These are phyloP conservation scores for Dimocarpus longan DNA, from an alignment of 345 rosid genomes.

Conservation along the genomic window DNA sequence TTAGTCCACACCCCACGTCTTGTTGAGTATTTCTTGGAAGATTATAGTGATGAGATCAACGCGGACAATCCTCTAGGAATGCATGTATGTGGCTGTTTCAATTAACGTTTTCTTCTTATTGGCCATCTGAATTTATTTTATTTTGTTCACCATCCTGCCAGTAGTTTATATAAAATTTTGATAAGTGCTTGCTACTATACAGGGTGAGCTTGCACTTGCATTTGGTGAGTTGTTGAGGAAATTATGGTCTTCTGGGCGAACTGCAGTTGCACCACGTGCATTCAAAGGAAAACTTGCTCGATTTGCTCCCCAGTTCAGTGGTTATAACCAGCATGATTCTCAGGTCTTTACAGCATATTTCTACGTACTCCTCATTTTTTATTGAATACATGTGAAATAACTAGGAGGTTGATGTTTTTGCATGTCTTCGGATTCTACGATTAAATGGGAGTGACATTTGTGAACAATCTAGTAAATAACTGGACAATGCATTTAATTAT, in stretches of 20 bases:
- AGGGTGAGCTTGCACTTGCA: constrained; percentile 95
- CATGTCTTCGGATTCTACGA: background rate
- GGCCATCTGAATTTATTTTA: constrained; percentile 6
- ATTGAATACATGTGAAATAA: background rate
- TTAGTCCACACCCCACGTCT: constrained; percentile 83
- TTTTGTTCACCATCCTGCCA: background rate
- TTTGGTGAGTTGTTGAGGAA: constrained; percentile 87
- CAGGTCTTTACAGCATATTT: constrained; percentile 54
- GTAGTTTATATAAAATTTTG: constrained; percentile 26
- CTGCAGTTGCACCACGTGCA: constrained; percentile 65
- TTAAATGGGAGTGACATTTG: background rate
- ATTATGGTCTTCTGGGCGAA: constrained; percentile 76
- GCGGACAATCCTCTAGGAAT: constrained; percentile 82
- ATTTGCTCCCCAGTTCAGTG: constrained; percentile 97
- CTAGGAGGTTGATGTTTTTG: background rate
- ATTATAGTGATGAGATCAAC: constrained; percentile 80
- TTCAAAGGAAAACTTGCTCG: constrained; percentile 83
- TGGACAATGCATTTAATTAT: background rate
- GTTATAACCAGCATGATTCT: constrained; percentile 97
- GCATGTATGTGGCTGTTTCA: constrained; percentile 59
- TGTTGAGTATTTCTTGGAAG: constrained; percentile 82
- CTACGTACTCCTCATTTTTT: background rate
- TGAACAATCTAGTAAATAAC: background rate
- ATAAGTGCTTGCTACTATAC: constrained; percentile 36
- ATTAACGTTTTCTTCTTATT: constrained; percentile 7